Base-by-base conservation (phyloP, 306 rosid genomes). In the Phaseolus lunatus region DNA sequence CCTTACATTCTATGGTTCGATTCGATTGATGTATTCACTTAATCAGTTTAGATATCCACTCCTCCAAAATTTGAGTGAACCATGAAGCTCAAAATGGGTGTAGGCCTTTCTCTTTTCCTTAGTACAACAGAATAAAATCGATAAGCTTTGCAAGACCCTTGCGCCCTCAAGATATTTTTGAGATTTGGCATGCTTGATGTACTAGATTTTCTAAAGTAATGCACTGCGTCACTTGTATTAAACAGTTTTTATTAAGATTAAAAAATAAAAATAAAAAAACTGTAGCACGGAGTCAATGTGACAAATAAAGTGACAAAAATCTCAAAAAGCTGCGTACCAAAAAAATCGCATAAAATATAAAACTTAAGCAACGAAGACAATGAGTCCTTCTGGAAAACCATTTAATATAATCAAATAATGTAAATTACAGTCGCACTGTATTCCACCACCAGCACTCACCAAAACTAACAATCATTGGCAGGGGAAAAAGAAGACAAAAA, bases 401-500 rank as follows among this genome's bases (percentile, higher is more conserved):
- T 79, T 83, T 78, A 78, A 88, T 76, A 76, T 77, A 70, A 84
- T 73, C 80, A 82, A 43, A 85, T 59, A 79, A 44, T 52, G 80
- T 85, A 77, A 74, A 88, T 86, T 90, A 91, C 97, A 88, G 79
- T 76, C 77, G 77, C 81, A 64, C 82, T 66, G 89, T 77, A 72
- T 54, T 83, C 85, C 87, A 76, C 87, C 79, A 73, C 87, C 87
- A 80, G 56, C 89, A 84, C 89, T 83, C 84, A 69, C 77, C 79
- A 87, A 83, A 83, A 56, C 89, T 84, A 84, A 52, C 66, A 90
- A 56, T 67, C 74, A 80, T 61, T 63, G 48, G 75, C 57, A 18
- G 80, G 66, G 57, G 71, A 82, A 80, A 64, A 15, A 59, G 73
- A 33, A 56, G 62, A 49, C 79, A 76, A 77, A 77, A 53, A 83